Base-by-base conservation (phyloP, 1,284 basidiomycete genomes). In the Sporisorium graminicola region DNA sequence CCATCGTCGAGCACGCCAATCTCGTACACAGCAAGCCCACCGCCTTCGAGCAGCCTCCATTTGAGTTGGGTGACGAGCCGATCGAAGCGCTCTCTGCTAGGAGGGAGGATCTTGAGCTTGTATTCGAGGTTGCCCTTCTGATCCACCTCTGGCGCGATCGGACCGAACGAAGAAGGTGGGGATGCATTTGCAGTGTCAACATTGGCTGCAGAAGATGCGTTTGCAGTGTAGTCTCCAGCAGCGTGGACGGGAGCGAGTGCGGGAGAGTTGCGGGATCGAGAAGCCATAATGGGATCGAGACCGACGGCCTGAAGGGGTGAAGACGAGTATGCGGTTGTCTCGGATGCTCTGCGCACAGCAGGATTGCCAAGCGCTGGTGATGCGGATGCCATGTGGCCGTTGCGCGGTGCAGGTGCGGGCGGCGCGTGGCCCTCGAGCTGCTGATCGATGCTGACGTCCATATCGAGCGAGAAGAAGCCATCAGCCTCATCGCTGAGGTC, bases 1-100 rank as follows among this genome's bases (percentile, higher is more conserved):
- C 84, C 84, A 43, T 86, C 83, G 66, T 86, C 84, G 9, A 85
- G 66, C 1, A 85, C 81, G 53, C 84, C 84, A 37, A 86, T 71
- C 60, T 86, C 83, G 61, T 86, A 86, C 18, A 84, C 63, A 37
- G 82, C 82, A 2, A 75, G 51, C 16, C 84, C 84, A 5, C 73
- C 81, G 4, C 84, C 84, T 68, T 86, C 81, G 22, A 78, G 74
- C 12, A 86, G 74, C n/a, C 84, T 74, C 84, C 83, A 86, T 37
- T 82, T 82, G 51, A 86, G 75, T 66, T 86, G 84, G 1, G 84
- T 86, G 51, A 80, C 80, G 43, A 86, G 77, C 20, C 82, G 76
- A 54, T 85, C 77, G 58, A 84, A 85, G 24, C 84, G 81, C 43
- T 77, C 73, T 7, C 70, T 67, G 37, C 78, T 77, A n/a, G 81